phyloP scores from a whole-genome alignment of 1,139 yeast genomes.

The Debaryomyces coudertii region DNA sequence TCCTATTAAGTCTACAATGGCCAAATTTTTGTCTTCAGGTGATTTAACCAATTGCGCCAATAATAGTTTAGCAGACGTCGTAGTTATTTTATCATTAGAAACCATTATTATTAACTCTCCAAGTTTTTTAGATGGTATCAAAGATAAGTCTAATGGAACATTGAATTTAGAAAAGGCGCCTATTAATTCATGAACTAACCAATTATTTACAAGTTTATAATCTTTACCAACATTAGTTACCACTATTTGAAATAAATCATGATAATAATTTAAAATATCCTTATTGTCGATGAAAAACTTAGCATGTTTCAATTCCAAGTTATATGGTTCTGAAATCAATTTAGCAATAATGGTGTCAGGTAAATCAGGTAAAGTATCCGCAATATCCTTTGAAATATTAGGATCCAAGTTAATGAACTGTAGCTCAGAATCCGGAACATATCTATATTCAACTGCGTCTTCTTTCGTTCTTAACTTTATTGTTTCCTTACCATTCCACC shows the following conservation, averaged over 20 bases:
- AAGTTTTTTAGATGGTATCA: conserved; percentile 34
- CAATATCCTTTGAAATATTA: conserved; percentile 38
- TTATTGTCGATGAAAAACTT: conserved; percentile 56
- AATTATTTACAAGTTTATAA: conserved; percentile 60
- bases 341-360: conserved; percentile 64
- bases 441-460: conserved; percentile 81
- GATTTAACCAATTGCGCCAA: conserved; percentile 57
- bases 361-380: conserved; percentile 52
- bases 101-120: conserved; percentile 31
- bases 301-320: conserved; percentile 73
- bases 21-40: conserved; percentile 32
- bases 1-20: conserved; percentile 50
- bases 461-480: conserved; percentile 74
- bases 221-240: conserved; percentile 23
- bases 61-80: conserved; percentile 67
- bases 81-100: conserved; percentile 26
- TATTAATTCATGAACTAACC: conserved; percentile 82
- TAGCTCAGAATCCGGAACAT: conserved; percentile 92
- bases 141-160: conserved; percentile 35
- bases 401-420: conserved; percentile 57
- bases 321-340: conserved; percentile 54
- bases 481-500: conserved; percentile 84
- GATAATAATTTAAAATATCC: conserved; percentile 53
- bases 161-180: conserved; percentile 67
- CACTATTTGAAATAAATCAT: conserved; percentile 38